A percentile compares a stretch with the other conserved stretches of the same genome.
phyloP scores from a whole-genome alignment of 139 green algal species.

The Chlorokybus atmophyticus region DNA sequence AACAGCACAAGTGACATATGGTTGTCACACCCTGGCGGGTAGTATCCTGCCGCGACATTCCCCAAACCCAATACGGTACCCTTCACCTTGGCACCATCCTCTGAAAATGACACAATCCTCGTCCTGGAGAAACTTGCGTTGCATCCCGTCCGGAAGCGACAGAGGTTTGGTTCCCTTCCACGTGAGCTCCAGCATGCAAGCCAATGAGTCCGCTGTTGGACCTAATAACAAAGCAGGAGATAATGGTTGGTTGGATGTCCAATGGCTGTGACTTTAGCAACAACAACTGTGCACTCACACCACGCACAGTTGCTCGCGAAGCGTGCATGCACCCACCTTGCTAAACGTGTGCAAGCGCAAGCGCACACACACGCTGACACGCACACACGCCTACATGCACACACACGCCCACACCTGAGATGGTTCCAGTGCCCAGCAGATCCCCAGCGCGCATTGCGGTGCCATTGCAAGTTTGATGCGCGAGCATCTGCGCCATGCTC shows the following conservation, averaged over 20 bases:
- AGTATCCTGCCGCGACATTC: too few relatives aligned
- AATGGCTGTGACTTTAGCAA: background rate
- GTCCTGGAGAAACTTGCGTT: conserved; percentile 6
- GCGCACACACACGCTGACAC: background rate
- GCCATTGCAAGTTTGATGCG: conserved; percentile 77
- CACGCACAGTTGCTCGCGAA: background rate
- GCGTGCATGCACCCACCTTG: background rate
- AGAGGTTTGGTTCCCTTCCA: conserved; percentile 1
- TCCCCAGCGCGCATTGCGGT: conserved; percentile 77
- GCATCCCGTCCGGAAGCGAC: background rate
- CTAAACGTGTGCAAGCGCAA: background rate
- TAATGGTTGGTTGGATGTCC: background rate
- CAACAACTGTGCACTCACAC: background rate
- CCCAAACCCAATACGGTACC: background rate
- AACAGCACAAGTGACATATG: too few relatives aligned
- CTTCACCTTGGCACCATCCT: conserved; percentile 4
- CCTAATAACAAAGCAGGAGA: background rate
- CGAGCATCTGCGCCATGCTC: conserved; percentile 79
- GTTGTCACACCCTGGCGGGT: too few relatives aligned
- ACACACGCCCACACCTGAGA: conserved; percentile 36
- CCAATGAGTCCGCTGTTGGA: background rate
- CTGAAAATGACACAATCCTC: conserved; percentile 8
- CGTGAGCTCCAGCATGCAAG: conserved; percentile 9
- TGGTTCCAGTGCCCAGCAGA: conserved; percentile 74
- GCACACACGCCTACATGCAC: background rate